Evolutionary conservation across 1,284 basidiomycete species (phyloP), one percentile per base, ranked within the genome.

Genomic region (Ganoderma lingzhi): DNA sequence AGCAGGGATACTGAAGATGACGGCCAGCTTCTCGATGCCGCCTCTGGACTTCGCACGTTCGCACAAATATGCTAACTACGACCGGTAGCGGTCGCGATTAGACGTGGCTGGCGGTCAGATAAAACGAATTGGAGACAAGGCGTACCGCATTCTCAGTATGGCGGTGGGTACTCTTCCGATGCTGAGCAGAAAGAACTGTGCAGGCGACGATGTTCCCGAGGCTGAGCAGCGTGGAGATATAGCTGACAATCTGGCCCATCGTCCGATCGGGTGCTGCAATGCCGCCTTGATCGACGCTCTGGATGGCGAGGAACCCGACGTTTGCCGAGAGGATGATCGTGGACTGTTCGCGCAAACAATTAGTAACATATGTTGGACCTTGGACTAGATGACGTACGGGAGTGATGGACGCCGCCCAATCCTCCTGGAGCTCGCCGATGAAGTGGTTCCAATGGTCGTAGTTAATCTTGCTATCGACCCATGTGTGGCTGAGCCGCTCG

Each of bases 261-360:
- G 67, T 74, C 14, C 75, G 73, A 15, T 70, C 48, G 0, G 63
- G 55, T 2, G 10, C 17, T 3, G 53, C 19, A 0, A 32, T n/a
- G 19, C 55, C 37, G 19, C 12, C 60, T 1, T 68, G 71, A 63
- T 80, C 79, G 45, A 81, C 75, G n/a, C 78, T 80, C 58, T 79
- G 73, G 51, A 83, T 83, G 0, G 81, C 79, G 5, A 85, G 78
- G 55, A 85, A 81, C 0, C 76, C 79, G 3, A 84, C 82, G 58
- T 85, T 84, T 17, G 80, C 83, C 6, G 80, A 82, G 62, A 85
- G 70, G 9, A 85, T 77, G 6, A 84, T 83, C 1, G 82, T 80
- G 0, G 83, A 78, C 83, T 85, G 58, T n/a, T 14, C 37, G 3
- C 14, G 39, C 5, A 39, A 23, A 32, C 8, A 56, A 10, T 32